Evolutionary conservation across 495 filamentous ascomycete genomes (phyloP), one percentile per base, ranked within the genome.

Genomic region (Aspergillus hancockii): DNA sequence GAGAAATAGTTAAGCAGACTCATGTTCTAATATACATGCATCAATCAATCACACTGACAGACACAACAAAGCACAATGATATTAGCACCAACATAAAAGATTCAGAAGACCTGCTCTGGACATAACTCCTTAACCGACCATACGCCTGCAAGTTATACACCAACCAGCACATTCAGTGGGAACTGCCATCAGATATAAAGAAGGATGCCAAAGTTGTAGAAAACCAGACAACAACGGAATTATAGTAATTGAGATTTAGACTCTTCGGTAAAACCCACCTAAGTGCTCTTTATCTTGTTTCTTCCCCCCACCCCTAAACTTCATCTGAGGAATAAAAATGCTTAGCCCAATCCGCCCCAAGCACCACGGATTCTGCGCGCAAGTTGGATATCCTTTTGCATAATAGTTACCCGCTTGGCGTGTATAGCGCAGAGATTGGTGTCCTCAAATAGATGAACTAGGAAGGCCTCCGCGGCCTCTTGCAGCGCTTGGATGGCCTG

Each of bases 381-480:
- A 50, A 97, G 80, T 70, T 96, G 92, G 46, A 97, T 93, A 73
- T 97, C 92, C 72, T 94, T 95, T 69, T 96, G 92, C 92, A 96
- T 96, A 63, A 98, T 96, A 1, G 93, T 98, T 8, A 98, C 93
- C 30, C 93, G 81, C 78, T 96, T 97, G 43, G 93, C 93, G 70
- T 98, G 93, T 30, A 98, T 89, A 18, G 93, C 93, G 75, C 93
- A 94, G 28, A 98, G 82, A 75, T 97, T 97, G 21, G 92, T 90
- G 70, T 98, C 93, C 71, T 97, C 92, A 73, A 98, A 98, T 0
- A 98, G 73, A 74, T 96, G 91, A 16, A 97, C 90, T 18, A 98
- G 80, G 72, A 93, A 98, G 0, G 93, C 93, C 67, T 98, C 93
- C 2, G 91, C 82, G 3, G 93, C 89, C 77, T 98, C 93, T 65